These are phyloP conservation scores for Kwoniella dejecticola DNA, from an alignment of 768 basidiomycete genomes.

Conservation along the genomic window DNA sequence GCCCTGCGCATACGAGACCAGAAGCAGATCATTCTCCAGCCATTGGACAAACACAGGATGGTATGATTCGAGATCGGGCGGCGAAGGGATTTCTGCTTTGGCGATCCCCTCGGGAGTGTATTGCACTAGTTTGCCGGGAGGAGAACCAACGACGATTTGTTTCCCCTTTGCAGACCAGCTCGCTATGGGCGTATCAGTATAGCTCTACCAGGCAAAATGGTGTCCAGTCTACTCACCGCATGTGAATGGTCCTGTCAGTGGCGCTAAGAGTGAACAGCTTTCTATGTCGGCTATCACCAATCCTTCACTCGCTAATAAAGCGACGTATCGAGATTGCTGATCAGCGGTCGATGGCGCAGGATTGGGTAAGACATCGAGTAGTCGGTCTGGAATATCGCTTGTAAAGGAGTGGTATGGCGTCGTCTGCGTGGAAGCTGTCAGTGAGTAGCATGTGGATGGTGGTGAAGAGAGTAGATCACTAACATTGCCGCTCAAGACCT, in stretches of 20 bases:
- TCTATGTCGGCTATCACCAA: constrained; percentile 48
- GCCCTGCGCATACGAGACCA: constrained; percentile 51
- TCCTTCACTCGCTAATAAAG: constrained; percentile 29
- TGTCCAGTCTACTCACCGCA: constrained; percentile 28
- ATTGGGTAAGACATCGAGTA: constrained; percentile 51
- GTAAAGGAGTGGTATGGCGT: constrained; percentile 41
- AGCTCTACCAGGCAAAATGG: neutral
- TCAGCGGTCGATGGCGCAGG: constrained; percentile 34
- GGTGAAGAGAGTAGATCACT: constrained; percentile 1
- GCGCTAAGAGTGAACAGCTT: constrained; percentile 17
- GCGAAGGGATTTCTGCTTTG: constrained; percentile 53
- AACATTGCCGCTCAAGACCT: constrained; percentile 30
- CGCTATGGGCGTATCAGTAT: constrained; percentile 27
- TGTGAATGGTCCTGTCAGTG: constrained; percentile 42
- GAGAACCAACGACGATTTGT: constrained; percentile 56
- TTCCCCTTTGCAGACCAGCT: constrained; percentile 59
- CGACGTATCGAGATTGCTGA: constrained; percentile 22
- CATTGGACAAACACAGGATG: constrained; percentile 52
- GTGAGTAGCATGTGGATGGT: too few relatives aligned
- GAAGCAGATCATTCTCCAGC: constrained; percentile 58
- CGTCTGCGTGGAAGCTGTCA: constrained; percentile 22
- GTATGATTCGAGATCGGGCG: constrained; percentile 29
- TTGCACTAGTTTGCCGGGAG: constrained; percentile 50
- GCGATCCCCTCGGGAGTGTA: constrained; percentile 56
- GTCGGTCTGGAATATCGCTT: constrained; percentile 22